Evolutionary conservation across 129 eudicot species (phyloP).

Genomic region (Tagetes erecta): DNA sequence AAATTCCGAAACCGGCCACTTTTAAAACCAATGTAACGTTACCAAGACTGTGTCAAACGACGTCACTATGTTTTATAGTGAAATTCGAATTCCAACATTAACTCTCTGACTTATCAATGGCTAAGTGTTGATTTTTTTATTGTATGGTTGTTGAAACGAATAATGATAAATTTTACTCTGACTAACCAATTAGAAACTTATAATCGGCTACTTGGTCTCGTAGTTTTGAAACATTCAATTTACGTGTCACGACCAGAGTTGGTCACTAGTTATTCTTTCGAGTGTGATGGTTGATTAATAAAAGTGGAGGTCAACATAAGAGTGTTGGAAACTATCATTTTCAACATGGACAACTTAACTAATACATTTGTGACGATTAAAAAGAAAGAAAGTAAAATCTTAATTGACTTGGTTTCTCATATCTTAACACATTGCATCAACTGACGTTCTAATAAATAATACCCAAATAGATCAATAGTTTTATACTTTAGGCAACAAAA

Average conservation of each 20-base stretch:
- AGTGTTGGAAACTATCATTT: conserved; percentile 13
- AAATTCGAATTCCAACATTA: no score
- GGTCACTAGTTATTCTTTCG: conserved; percentile 15
- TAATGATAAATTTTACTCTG: not conserved
- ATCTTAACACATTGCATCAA: not conserved
- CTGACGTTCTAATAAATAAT: no score
- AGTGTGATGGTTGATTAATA: not conserved
- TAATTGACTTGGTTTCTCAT: conserved; percentile 8
- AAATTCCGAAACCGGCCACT: not conserved
- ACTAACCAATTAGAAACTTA: no score
- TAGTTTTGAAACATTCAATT: conserved; percentile 27
- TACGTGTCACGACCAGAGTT: conserved; percentile 18
- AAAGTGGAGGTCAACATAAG: conserved; percentile 1
- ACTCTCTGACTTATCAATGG: no score
- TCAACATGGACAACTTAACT: conserved; percentile 23
- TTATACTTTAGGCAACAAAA: no score
- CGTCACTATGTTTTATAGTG: not conserved
- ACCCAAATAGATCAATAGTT: no score
- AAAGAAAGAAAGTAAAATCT: not conserved
- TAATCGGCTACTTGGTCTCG: not conserved
- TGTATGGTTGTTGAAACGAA: not conserved
- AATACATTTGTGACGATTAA: not conserved
- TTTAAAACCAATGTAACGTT: not conserved
- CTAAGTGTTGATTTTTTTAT: no score
- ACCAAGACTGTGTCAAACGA: not conserved